Base-by-base conservation (phyloP, 179 eudicot genomes). In the Amaranthus tricolor region DNA sequence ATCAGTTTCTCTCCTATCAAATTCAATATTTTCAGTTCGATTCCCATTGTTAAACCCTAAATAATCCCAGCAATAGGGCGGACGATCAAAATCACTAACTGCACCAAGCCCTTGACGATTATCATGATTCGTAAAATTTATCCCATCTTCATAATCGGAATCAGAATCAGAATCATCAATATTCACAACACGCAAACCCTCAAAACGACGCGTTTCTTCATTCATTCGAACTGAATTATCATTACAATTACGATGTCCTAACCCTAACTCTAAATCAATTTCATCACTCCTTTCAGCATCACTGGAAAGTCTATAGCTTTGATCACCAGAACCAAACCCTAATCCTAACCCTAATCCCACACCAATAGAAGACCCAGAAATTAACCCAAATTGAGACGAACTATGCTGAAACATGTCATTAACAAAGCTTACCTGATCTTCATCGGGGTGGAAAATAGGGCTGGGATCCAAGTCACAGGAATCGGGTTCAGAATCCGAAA, bases 21-120 rank as follows among this genome's bases (percentile, higher is more conserved):
- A 9, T 31, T 40, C 51, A 11, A 6, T 31, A 12, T 8, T 31
- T n/a, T 70, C 68, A 20, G 19, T 64, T 9, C 80, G 65, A 62
- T 76, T 77, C 6, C 60, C 59, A 68, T 76, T 50, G n/a, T 74
- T 69, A 54, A 82, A 82, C 73, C 85, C 85, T 55, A 80, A 72
- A 73, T 82, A 77, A 78, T 82, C 88, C 88, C 84, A 85, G 17
- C 85, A 74, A 54, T 80, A 80, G 0, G 82, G 84, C 1, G 84
- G 85, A 7, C 81, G 84, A 75, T 80, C 88, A 24, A 82, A 82
- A 77, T 77, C 82, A 69, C 78, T 72, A 9, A 77, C 70, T 8
- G 80, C 79, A 20, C 71, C 77, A 65, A 80, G 75, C 66, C 83
- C 77, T 55, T 70, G 16, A 6, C 31, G 19, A 62, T 52, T 15